A percentile compares a stretch with the other conserved stretches of the same genome.
phyloP scores from a whole-genome alignment of 2,329 filamentous ascomycete genomes.

The Colletotrichum sp. region DNA sequence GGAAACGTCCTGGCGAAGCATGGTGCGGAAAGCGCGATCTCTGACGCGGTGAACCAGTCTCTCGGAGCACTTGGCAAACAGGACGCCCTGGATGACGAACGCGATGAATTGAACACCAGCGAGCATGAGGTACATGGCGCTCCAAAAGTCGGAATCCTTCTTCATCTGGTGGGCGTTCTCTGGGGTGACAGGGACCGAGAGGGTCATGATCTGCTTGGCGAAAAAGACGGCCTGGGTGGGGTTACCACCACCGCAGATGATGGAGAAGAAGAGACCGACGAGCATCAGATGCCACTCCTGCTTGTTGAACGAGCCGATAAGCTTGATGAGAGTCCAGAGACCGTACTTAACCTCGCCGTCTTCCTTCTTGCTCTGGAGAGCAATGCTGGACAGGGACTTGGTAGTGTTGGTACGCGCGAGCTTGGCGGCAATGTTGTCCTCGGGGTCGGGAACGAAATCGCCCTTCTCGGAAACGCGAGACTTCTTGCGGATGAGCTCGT shows the following conservation, averaged over 20 bases:
- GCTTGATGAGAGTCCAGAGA: slow-evolving; percentile 77
- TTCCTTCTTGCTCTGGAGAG: slow-evolving; percentile 62
- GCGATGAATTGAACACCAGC: slow-evolving; percentile 75
- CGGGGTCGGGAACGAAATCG: slow-evolving; percentile 57
- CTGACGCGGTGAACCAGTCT: slow-evolving; percentile 83
- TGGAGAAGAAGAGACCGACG: slow-evolving; percentile 73
- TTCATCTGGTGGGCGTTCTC: slow-evolving; percentile 60
- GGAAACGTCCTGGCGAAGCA: slow-evolving; percentile 89
- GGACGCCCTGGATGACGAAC: slow-evolving; percentile 71
- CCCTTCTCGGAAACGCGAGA: slow-evolving; percentile 44
- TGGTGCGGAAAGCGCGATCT: slow-evolving; percentile 80
- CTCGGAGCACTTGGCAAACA: slow-evolving; percentile 88
- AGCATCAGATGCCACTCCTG: slow-evolving; percentile 75
- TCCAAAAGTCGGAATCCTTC: slow-evolving; percentile 83
- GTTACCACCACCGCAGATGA: slow-evolving; percentile 82
- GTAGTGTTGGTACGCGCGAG: slow-evolving; percentile 60
- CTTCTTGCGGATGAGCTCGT: slow-evolving; percentile 54
- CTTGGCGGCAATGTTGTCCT: slow-evolving; percentile 65
- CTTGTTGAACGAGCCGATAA: slow-evolving; percentile 82
- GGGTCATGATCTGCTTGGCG: slow-evolving; percentile 81
- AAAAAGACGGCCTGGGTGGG: slow-evolving; percentile 83
- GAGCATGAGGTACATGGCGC: slow-evolving; percentile 86
- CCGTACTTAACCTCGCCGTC: slow-evolving; percentile 66
- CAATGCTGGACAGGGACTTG: slow-evolving; percentile 72
- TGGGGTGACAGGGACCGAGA: slow-evolving; percentile 60